Evolutionary conservation across 176 grass and related monocot species (phyloP), one percentile per base, ranked within the genome.

Genomic region (Dactylis glomerata): DNA sequence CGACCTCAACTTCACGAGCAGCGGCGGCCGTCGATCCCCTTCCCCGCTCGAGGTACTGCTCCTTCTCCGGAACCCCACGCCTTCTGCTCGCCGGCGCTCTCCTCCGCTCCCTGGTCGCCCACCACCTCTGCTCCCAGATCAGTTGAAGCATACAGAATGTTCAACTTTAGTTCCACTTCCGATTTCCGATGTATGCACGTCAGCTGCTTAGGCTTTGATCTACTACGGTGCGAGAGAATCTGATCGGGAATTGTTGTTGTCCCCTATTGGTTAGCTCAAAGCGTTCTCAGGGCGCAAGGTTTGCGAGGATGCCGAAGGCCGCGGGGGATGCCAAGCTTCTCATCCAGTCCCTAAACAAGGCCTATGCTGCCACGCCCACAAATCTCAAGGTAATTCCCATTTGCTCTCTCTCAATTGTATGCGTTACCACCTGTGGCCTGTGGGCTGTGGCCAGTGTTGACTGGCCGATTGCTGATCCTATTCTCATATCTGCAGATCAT

Each of bases 311-410:
- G 96, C 79, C 89, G 62, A 98, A 79, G 72, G 54, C 82, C 41
- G 44, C 83, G 7, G 92, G 73, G 3, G 92, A 98, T 55, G 93
- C 93, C 8, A 88, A 81, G 78, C 87, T 91, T 10, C 85, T 98
- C 24, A 79, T 98, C 85, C 87, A 93, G 75, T 98, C 93, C 51
- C 87, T 98, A 26, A 66, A n/a, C 75, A 93, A 86, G 73, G 93
- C 96, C 1, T 98, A 95, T 56, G 83, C 87, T 46, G 89, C 91
- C 81, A 96, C 89, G 13, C 93, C 96, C n/a, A 89, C 87, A 10
- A 94, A 84, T 75, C 89, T 99, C 51, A 99, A 92, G 87, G 96
- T 92, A 76, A 16, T 5, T 2, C 11, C 72, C 2, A 9, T 28
- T 76, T 54, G 1, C 22, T 10, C 14, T 27, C 34, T 66, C 15